Base-by-base conservation (phyloP, 228 moss, liverwort and hornwort genomes). In the Sphagnum fallax region DNA sequence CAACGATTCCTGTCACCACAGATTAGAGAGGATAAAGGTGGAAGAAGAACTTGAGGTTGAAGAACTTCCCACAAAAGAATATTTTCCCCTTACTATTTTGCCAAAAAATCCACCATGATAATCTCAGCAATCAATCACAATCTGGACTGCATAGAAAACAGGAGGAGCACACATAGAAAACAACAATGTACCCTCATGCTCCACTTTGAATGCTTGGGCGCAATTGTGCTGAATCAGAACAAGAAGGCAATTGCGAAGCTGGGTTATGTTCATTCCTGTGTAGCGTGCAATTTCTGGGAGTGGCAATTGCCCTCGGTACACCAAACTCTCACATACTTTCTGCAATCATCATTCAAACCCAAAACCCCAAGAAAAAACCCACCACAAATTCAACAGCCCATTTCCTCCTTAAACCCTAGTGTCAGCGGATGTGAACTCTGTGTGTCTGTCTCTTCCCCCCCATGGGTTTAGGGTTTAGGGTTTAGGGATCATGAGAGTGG, bases 141-240 rank as follows among this genome's bases (percentile, higher is more conserved):
- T 90, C 32, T 90, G 78, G 47, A 76, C 78, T 63, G 75, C 88
- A 50, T 79, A 74, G 5, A 90, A 92, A 66, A 75, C 83, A 69
- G 87, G 87, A 88, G 78, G 72, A 76, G 58, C 5, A 55, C 55
- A 8, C 55, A 55, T 55, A 55, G 12, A 1, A 8, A 55, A 55
- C 9, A 55, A 8, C 55, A 8, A 55, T 12, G 61, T 76, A 89
- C 90, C 85, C 64, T 98, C 91, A 13, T 90, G 83, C 69, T 84
- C 93, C 70, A 98, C 81, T 87, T 98, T 98, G 85, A 81, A 93
- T 53, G 83, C 97, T 76, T 97, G 97, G 11, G 91, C 84, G 64
- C 97, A 98, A 76, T 87, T 91, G 61, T 98, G 93, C 75, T 98
- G 97, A 47, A 93, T 82, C 53, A 93, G 93, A 53, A 98, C 93